Conservation (phyloP, 805 yeast genomes). For the Cyberlindnera mrakii region DNA sequence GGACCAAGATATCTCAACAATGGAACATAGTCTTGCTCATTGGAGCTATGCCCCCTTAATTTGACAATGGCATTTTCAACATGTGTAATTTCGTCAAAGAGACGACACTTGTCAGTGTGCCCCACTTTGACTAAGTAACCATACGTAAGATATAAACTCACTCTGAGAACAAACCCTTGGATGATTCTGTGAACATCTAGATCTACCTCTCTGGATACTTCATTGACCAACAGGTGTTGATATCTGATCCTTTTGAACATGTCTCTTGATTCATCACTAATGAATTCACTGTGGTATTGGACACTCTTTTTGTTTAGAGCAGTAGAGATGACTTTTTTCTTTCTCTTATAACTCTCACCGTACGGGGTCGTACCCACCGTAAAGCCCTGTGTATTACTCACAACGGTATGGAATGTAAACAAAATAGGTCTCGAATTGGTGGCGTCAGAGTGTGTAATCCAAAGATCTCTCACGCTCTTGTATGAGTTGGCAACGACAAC, state of each 20-base stretch:
- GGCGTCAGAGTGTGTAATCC: slow-evolving; percentile 44
- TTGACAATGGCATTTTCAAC: slow-evolving; percentile 54
- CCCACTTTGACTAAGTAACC: slow-evolving; percentile 43
- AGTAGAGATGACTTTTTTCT: slow-evolving; percentile 43
- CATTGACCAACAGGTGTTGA: background rate
- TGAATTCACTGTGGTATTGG: slow-evolving; percentile 25
- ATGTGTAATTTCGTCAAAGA: slow-evolving; percentile 46
- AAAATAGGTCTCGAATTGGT: slow-evolving; percentile 63
- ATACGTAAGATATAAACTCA: slow-evolving; percentile 46
- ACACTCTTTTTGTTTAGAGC: slow-evolving; percentile 34
- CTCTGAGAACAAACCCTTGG: slow-evolving; percentile 46
- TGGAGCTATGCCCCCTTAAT: slow-evolving; percentile 51
- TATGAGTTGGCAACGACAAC: slow-evolving; percentile 66
- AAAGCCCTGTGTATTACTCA: slow-evolving; percentile 48
- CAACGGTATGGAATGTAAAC: slow-evolving; percentile 61
- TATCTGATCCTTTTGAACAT: slow-evolving; percentile 19
- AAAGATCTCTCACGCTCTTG: slow-evolving; percentile 45
- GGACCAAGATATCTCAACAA: slow-evolving; percentile 30
- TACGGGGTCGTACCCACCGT: slow-evolving; percentile 65
- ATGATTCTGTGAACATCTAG: slow-evolving; percentile 33
- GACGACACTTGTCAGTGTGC: slow-evolving; percentile 25
- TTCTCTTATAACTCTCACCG: slow-evolving; percentile 38
- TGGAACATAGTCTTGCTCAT: slow-evolving; percentile 50
- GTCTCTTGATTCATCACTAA: slow-evolving; percentile 34
- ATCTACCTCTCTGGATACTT: slow-evolving; percentile 23